Evolutionary conservation across 2,329 filamentous ascomycete species (phyloP).

Genomic region (Ophiostoma populinum): DNA sequence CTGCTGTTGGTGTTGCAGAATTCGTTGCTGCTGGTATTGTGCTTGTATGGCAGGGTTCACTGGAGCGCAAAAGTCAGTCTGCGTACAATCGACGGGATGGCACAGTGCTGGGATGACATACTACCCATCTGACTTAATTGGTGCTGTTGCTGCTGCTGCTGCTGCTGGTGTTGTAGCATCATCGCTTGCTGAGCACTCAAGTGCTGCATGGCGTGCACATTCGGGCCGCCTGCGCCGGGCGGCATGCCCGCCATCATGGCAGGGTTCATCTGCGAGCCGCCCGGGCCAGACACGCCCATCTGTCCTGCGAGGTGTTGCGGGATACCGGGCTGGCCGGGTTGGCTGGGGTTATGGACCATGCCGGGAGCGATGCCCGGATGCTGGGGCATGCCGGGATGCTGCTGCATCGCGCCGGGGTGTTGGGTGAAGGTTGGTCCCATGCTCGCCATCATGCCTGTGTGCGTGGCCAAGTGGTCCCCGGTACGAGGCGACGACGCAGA

Average conservation of each 20-base stretch:
- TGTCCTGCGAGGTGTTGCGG: conserved; percentile 48
- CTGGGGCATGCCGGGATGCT: conserved; percentile 49
- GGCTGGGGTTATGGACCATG: conserved; percentile 51
- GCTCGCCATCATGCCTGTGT: conserved; percentile 48
- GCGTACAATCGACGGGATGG: background rate
- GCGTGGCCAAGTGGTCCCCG: conserved; percentile 1
- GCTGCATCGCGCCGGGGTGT: conserved; percentile 53
- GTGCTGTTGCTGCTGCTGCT: conserved; percentile 25
- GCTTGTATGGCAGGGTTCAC: conserved; percentile 19
- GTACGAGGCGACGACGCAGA: background rate
- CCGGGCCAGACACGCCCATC: conserved; percentile 56
- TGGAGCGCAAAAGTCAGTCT: background rate
- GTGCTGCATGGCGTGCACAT: conserved; percentile 55
- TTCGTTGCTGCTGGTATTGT: conserved; percentile 33
- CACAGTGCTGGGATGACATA: conserved; percentile 12
- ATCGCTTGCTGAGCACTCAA: conserved; percentile 44
- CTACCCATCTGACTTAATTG: conserved; percentile 24
- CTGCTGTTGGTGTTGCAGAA: conserved; percentile 34
- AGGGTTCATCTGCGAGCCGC: conserved; percentile 54
- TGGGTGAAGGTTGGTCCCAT: conserved; percentile 46
- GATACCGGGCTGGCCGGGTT: conserved; percentile 48
- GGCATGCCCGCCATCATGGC: conserved; percentile 64
- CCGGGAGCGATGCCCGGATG: conserved; percentile 42
- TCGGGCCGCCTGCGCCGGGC: conserved; percentile 40
- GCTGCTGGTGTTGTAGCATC: conserved; percentile 33